Base-by-base conservation (phyloP, 2,329 filamentous ascomycete species). In the Aspergillus jensenii region DNA sequence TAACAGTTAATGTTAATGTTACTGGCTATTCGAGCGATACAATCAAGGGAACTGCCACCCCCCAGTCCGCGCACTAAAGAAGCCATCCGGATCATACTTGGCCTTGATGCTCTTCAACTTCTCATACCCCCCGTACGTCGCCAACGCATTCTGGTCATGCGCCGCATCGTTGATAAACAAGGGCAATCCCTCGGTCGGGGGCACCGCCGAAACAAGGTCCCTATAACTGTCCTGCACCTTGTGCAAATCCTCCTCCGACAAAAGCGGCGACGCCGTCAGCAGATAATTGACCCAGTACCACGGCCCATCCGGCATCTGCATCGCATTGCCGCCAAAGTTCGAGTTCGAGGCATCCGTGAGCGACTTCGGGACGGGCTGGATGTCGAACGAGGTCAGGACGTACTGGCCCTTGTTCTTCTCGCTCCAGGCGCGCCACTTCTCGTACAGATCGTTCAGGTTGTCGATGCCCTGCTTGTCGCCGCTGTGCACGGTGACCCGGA, bases 271-370 rank as follows among this genome's bases (percentile, higher is more conserved):
- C 17, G 49, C 55, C 14, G 55, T 57, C 4, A 57, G 44, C 12
- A 57, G 49, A 17, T 52, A 57, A 7, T 57, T 57, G 5, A 57
- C 43, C 55, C 55, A 57, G 43, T 48, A 57, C 49, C 49, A 57
- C 14, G 55, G 55, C 11, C 55, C 55, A 21, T 57, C 55, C 3
- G 55, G 55, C 55, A 57, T 57, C 23, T 52, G 55, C 55, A 57
- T 57, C 1, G 55, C 49, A 14, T 57, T 57, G 3, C 55, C 55
- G 11, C 56, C 56, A 6, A 50, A 45, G 17, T 54, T 39, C 5
- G 44, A n/a, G 11, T 54, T 58, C 4, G 45, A 50, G 1, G 56
- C 56, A 21, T 58, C 56, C 12, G 56, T 58, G 12, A 58, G 31
- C 14, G 56, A 48, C 14, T 43, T 49, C 21, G 56, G 56, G 11